Percentiles rank a stretch among this genome's conserved stretches.
phyloP scores from a whole-genome alignment of 148 eudicot species.

The Fallopia convolvulus region DNA sequence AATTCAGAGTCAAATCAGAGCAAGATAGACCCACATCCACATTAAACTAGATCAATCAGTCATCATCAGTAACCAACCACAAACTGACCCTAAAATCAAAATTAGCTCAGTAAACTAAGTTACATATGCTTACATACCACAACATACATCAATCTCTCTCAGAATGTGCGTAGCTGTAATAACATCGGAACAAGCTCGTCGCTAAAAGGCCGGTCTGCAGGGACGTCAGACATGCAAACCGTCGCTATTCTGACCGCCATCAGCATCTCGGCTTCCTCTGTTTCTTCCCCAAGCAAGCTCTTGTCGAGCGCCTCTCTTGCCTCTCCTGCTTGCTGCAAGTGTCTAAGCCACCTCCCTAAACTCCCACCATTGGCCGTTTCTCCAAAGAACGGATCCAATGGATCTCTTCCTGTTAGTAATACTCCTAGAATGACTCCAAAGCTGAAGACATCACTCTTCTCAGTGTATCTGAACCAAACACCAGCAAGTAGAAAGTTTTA shows the following conservation, averaged over 20 bases:
- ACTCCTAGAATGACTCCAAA: constrained; percentile 83
- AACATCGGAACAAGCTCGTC: constrained; percentile 97
- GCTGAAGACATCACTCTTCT: constrained; percentile 88
- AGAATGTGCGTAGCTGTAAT: constrained; percentile 86
- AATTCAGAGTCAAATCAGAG: too few species aligned
- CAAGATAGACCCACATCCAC: too few species aligned
- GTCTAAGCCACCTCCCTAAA: constrained; percentile 75
- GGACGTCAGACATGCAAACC: constrained; percentile 73
- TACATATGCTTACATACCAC: background rate
- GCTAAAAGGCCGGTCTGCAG: constrained; percentile 84
- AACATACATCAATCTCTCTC: constrained; percentile 3
- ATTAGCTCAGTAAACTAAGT: background rate
- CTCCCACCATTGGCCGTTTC: constrained; percentile 61
- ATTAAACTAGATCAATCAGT: background rate
- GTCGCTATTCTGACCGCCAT: constrained; percentile 89
- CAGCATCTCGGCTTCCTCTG: constrained; percentile 89
- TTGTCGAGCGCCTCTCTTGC: constrained; percentile 70
- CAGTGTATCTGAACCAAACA: constrained; percentile 47
- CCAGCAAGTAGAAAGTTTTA: background rate
- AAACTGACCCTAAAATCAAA: background rate
- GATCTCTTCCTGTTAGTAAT: constrained; percentile 73
- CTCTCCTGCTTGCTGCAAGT: constrained; percentile 79
- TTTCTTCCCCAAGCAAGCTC: constrained; percentile 68
- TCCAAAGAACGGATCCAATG: constrained; percentile 59
- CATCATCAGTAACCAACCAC: background rate